Conservation (phyloP, 441 rosid species). For the Hura crepitans region DNA sequence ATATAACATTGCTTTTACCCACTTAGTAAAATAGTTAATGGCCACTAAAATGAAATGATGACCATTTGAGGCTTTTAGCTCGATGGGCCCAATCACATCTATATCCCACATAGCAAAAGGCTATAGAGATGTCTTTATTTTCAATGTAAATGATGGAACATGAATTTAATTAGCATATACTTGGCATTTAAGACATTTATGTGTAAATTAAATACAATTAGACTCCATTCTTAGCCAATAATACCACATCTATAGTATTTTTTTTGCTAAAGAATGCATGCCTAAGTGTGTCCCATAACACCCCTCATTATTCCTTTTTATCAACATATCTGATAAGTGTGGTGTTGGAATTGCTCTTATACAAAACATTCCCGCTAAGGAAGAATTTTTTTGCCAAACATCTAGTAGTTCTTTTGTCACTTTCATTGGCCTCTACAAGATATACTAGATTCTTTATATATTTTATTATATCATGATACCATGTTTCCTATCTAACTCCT, state of each 20-base stretch:
- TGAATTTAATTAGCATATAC: too few species aligned
- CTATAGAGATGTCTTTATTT: background rate
- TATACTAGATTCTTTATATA: background rate
- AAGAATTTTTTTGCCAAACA: background rate
- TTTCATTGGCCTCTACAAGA: background rate
- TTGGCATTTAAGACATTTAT: conserved; percentile 10
- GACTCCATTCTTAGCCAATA: conserved; percentile 15
- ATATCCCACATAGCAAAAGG: background rate
- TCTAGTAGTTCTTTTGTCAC: background rate
- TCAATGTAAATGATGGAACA: too few species aligned
- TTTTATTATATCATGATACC: conserved; percentile 17
- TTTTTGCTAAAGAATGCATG: background rate
- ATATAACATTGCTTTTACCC: too few species aligned
- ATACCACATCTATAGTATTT: conserved; percentile 15
- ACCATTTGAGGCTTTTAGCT: conserved; percentile 2
- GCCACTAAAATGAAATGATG: too few species aligned
- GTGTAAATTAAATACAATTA: background rate
- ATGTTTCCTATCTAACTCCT: background rate
- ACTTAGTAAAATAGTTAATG: too few species aligned
- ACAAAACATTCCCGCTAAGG: background rate
- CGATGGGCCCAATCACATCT: too few species aligned
- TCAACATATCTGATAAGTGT: conserved; percentile 19
- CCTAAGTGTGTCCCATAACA: conserved; percentile 2
- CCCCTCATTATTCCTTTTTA: background rate
- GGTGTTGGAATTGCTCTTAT: background rate